A percentile compares a stretch with the other conserved stretches of the same genome.
These are phyloP conservation scores for Aegilops tauschii DNA, from an alignment of 176 grass and related monocot genomes.

Conservation along the genomic window DNA sequence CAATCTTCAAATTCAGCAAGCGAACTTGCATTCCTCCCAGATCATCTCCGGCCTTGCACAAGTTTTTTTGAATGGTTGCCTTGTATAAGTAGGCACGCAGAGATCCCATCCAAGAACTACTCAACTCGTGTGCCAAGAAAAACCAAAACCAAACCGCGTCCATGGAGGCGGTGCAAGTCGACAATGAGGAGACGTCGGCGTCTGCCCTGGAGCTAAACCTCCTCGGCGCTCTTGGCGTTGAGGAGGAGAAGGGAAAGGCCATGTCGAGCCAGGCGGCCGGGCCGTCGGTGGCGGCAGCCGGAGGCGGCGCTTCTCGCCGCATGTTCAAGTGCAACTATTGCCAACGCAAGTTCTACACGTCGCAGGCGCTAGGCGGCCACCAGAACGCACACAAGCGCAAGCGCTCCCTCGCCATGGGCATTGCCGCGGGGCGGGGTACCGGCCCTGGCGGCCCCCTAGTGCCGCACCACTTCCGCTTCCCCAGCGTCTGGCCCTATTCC, in stretches of 20 bases:
- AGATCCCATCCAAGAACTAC: not conserved
- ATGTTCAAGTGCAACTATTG: constrained; percentile 90
- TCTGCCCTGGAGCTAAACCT: not conserved
- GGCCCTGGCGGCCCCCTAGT: not conserved
- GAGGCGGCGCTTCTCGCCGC: constrained; percentile 11
- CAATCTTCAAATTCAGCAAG: constrained; percentile 27
- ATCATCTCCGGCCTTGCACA: constrained; percentile 31
- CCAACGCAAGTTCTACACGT: constrained; percentile 82
- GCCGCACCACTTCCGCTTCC: constrained; percentile 36
- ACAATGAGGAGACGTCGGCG: not conserved
- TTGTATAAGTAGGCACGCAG: constrained; percentile 34
- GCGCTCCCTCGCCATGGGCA: constrained; percentile 60
- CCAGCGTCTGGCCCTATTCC: constrained; percentile 23
- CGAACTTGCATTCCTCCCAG: not conserved
- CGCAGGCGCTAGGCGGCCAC: constrained; percentile 94
- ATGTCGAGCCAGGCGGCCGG: not conserved
- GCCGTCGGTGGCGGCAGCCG: not conserved
- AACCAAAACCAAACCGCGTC: constrained; percentile 6
- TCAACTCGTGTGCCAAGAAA: constrained; percentile 5
- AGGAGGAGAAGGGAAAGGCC: not conserved
- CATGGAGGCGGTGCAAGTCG: not conserved
- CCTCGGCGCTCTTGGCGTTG: not conserved
- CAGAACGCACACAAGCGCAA: constrained; percentile 97
- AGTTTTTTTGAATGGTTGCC: constrained; percentile 14
- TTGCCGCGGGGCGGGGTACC: not conserved